A percentile compares a stretch with the other conserved stretches of the same genome.
Evolutionary conservation across 2,329 filamentous ascomycete species (phyloP).

Genomic region (Cladobotryum mycophilum): DNA sequence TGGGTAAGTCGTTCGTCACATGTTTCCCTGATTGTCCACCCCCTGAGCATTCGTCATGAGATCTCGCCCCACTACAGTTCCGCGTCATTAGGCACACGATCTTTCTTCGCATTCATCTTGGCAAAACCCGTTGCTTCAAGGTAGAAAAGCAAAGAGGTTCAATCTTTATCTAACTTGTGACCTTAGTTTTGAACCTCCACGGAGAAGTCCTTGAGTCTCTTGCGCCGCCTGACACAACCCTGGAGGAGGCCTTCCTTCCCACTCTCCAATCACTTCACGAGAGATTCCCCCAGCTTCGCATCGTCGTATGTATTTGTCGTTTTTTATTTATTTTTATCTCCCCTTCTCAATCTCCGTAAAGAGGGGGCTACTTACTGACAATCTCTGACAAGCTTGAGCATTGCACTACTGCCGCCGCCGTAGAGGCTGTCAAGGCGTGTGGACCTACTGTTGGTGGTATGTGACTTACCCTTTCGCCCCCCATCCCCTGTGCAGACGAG

Average conservation of each 20-base stretch:
- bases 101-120: too few relatives aligned
- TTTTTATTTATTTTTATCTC: neutral
- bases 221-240: slow-evolving; percentile 40
- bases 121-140: too few relatives aligned
- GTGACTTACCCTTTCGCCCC: too few relatives aligned
- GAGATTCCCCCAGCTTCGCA: slow-evolving; percentile 65
- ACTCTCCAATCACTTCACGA: slow-evolving; percentile 67
- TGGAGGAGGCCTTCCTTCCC: slow-evolving; percentile 64
- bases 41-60: too few relatives aligned
- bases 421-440: slow-evolving; percentile 70
- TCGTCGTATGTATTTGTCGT: slow-evolving; percentile 35
- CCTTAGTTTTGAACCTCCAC: slow-evolving; percentile 75
- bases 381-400: slow-evolving; percentile 56
- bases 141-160: too few relatives aligned
- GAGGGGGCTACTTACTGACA: neutral
- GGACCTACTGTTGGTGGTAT: slow-evolving; percentile 65
- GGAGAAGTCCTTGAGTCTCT: slow-evolving; percentile 62
- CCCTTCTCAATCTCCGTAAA: neutral
- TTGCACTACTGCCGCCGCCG: slow-evolving; percentile 76
- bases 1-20: slow-evolving; percentile 29
- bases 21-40: too few relatives aligned
- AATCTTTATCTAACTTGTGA: slow-evolving; percentile 1
- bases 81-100: too few relatives aligned
- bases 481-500: neutral
- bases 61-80: too few relatives aligned